phyloP scores from a whole-genome alignment of 805 yeast genomes.

The Candida peoriensis region DNA sequence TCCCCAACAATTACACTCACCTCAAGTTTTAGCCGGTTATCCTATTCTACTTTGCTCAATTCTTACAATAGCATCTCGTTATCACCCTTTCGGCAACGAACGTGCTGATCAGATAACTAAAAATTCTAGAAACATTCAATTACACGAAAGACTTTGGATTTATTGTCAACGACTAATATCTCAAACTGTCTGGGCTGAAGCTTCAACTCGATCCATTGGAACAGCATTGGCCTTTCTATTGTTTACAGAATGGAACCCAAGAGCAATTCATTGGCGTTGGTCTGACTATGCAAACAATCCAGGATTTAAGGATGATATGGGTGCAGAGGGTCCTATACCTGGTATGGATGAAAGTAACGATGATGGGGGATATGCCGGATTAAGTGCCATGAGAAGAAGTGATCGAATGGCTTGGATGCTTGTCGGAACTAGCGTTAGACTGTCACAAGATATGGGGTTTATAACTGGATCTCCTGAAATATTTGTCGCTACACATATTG shows the following conservation, averaged over 20 bases:
- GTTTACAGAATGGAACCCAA: constrained; percentile 93
- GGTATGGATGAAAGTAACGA: constrained; percentile 4
- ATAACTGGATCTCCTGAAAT: constrained; percentile 69
- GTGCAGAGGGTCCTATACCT: constrained; percentile 4
- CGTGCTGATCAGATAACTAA: constrained; percentile 28
- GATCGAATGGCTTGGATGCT: constrained; percentile 94
- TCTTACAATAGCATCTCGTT: constrained; percentile 73
- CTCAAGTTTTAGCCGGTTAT: constrained; percentile 63
- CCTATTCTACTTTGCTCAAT: constrained; percentile 81
- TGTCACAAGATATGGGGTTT: constrained; percentile 83
- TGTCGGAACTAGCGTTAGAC: constrained; percentile 78
- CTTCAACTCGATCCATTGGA: constrained; percentile 80
- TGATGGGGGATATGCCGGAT: constrained; percentile 54
- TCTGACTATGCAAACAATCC: constrained; percentile 71
- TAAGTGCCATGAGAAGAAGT: constrained; percentile 80
- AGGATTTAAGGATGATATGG: constrained; percentile 25
- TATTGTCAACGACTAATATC: constrained; percentile 77
- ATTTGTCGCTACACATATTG: constrained; percentile 76
- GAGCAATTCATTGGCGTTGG: constrained; percentile 90
- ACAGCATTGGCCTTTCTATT: constrained; percentile 79
- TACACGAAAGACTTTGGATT: constrained; percentile 81
- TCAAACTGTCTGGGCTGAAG: constrained; percentile 92
- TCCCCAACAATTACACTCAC: constrained; percentile 66
- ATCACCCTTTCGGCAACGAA: constrained; percentile 51
- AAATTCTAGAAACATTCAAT: constrained; percentile 43